A percentile compares a stretch with the other conserved stretches of the same genome.
Evolutionary conservation across 768 basidiomycete species (phyloP).

Genomic region (Pleurotus citrinopileatus): DNA sequence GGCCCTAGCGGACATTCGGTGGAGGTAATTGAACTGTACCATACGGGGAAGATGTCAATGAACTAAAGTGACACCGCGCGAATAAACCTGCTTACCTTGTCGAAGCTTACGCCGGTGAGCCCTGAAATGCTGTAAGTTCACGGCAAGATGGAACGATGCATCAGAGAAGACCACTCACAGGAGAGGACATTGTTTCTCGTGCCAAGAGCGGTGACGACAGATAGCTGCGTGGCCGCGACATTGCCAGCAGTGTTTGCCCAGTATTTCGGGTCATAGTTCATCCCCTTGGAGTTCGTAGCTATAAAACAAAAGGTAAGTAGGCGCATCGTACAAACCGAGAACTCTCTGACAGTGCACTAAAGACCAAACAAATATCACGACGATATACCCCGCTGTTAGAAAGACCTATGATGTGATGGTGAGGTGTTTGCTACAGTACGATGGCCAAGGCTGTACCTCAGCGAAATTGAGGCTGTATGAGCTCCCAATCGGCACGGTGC

Average conservation of each 20-base stretch:
- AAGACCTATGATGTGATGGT: constrained; percentile 19
- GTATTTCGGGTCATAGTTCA: constrained; percentile 32
- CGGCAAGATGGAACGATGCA: neutral
- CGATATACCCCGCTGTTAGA: constrained; percentile 30
- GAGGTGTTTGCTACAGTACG: neutral
- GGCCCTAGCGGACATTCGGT: constrained; percentile 48
- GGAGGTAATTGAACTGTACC: constrained; percentile 38
- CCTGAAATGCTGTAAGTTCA: constrained; percentile 24
- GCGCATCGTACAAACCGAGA: neutral
- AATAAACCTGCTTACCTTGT: constrained; percentile 26
- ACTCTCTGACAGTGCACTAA: constrained; percentile 34
- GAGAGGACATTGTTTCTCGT: constrained; percentile 57
- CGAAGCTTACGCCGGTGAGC: constrained; percentile 49
- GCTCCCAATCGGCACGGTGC: constrained; percentile 30
- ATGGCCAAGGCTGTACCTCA: constrained; percentile 25
- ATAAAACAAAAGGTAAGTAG: neutral
- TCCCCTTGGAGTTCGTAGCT: constrained; percentile 27
- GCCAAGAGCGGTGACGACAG: constrained; percentile 55
- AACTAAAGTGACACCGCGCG: neutral
- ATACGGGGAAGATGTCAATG: neutral
- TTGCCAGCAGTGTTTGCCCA: constrained; percentile 39
- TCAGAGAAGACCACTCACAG: constrained; percentile 18
- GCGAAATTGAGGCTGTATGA: constrained; percentile 37
- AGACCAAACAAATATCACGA: constrained; percentile 27
- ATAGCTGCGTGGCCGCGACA: constrained; percentile 47